These are phyloP conservation scores for Fremontodendron californicum DNA, from an alignment of 345 rosid species.

Conservation along the genomic window DNA sequence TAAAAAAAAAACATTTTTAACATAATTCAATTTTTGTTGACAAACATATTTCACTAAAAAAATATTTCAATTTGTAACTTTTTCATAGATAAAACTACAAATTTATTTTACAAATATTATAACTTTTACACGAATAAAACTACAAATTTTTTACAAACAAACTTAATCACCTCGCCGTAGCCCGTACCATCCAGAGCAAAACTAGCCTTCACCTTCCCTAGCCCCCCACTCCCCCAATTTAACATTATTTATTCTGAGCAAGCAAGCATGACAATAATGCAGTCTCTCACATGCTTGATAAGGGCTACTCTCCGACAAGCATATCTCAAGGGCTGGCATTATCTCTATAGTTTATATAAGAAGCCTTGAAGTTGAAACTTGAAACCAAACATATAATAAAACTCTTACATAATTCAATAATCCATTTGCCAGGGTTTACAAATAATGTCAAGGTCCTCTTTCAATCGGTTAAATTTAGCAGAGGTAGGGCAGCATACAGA, in stretches of 20 bases:
- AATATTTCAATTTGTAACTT: too few species aligned
- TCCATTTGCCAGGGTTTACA: too few species aligned
- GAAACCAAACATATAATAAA: neutral
- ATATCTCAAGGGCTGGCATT: slow-evolving; percentile 24
- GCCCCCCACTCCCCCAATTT: neutral
- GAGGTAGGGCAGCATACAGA: too few species aligned
- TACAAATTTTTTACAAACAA: neutral
- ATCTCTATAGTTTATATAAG: slow-evolving; percentile 17
- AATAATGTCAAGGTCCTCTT: neutral
- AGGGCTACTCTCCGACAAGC: slow-evolving; percentile 25
- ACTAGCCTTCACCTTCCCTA: neutral
- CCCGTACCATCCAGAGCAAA: slow-evolving; percentile 10
- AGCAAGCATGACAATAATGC: slow-evolving; percentile 24
- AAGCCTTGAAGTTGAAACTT: neutral
- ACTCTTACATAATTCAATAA: neutral
- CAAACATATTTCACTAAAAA: too few species aligned
- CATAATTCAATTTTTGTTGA: too few species aligned
- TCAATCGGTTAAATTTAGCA: neutral
- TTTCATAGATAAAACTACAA: too few species aligned
- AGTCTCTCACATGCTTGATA: slow-evolving; percentile 26
- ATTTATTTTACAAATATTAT: too few species aligned
- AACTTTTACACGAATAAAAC: neutral
- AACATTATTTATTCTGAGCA: slow-evolving; percentile 1
- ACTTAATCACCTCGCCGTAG: too few species aligned
- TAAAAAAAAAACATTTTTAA: too few species aligned